Evolutionary conservation across 2,329 filamentous ascomycete genomes (phyloP).

Genomic region (Rhynchosporium graminicola): DNA sequence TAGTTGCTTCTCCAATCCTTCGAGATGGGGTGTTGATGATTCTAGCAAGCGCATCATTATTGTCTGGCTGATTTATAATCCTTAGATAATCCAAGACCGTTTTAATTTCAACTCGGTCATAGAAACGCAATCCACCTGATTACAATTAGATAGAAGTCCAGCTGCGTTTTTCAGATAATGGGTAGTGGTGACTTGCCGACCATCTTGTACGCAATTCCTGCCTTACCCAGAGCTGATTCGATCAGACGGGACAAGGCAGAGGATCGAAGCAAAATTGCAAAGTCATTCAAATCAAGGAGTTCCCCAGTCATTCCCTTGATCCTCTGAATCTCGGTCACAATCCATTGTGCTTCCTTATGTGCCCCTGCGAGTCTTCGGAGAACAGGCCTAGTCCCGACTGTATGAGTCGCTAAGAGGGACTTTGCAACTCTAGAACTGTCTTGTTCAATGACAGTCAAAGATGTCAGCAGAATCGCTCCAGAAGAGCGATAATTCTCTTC

Average conservation of each 20-base stretch:
- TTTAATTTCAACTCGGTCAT: conserved; percentile 88
- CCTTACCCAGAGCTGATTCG: conserved; percentile 77
- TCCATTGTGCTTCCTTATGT: conserved; percentile 79
- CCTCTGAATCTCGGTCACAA: conserved; percentile 79
- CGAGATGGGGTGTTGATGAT: conserved; percentile 84
- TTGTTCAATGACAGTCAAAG: conserved; percentile 86
- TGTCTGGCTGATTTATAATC: conserved; percentile 79
- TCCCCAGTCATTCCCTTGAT: conserved; percentile 69
- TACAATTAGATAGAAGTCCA: conserved; percentile 15
- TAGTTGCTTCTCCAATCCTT: conserved; percentile 76
- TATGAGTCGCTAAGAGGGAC: conserved; percentile 75
- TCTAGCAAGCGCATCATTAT: conserved; percentile 81
- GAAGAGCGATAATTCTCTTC: conserved; percentile 96
- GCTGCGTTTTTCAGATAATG: background rate
- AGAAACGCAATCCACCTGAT: conserved; percentile 76
- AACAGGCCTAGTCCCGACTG: conserved; percentile 76
- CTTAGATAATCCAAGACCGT: conserved; percentile 84
- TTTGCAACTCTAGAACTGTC: conserved; percentile 81
- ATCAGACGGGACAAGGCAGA: conserved; percentile 82
- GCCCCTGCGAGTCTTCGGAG: conserved; percentile 72
- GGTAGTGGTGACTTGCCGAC: conserved; percentile 55
- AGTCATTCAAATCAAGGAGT: conserved; percentile 73
- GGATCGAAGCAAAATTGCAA: conserved; percentile 85
- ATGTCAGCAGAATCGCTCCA: conserved; percentile 76
- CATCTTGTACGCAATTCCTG: conserved; percentile 87